phyloP scores from a whole-genome alignment of 495 filamentous ascomycete species.

The Penicillium bovifimosum region DNA sequence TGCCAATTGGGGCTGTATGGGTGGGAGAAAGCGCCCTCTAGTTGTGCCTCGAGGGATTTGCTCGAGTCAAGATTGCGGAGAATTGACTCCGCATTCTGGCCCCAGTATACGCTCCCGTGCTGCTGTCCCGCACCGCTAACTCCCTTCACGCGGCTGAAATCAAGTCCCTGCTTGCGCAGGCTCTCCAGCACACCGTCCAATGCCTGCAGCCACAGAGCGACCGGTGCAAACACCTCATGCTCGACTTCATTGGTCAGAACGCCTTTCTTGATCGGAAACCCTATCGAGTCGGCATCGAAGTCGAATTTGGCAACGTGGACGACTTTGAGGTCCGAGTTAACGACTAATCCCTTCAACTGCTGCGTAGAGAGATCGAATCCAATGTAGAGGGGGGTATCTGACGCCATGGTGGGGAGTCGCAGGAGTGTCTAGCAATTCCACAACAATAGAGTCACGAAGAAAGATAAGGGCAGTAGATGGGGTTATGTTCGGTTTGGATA shows the following conservation, averaged over 20 bases:
- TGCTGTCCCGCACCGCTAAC: constrained; percentile 93
- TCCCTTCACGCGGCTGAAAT: constrained; percentile 71
- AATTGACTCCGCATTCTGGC: constrained; percentile 57
- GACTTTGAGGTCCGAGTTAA: constrained; percentile 60
- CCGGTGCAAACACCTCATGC: constrained; percentile 84
- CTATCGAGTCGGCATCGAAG: constrained; percentile 66
- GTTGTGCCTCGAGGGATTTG: constrained; percentile 61
- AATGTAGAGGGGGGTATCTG: constrained; percentile 64
- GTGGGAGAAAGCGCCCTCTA: constrained; percentile 73
- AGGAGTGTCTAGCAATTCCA: neutral
- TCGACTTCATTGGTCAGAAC: constrained; percentile 74
- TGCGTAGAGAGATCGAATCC: constrained; percentile 97
- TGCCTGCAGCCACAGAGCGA: constrained; percentile 91
- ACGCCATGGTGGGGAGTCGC: constrained; percentile 23
- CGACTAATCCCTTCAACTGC: constrained; percentile 86
- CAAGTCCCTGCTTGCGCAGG: constrained; percentile 65
- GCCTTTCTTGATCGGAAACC: constrained; percentile 76
- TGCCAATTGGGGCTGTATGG: constrained; percentile 95
- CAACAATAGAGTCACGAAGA: neutral
- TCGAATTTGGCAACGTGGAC: constrained; percentile 51
- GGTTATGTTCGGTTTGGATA: neutral
- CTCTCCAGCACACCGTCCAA: constrained; percentile 75
- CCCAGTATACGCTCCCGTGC: constrained; percentile 95
- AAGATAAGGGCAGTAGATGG: neutral
- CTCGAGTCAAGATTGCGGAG: constrained; percentile 55